These are phyloP conservation scores for Hypoxylon sp. DNA, from an alignment of 2,329 filamentous ascomycete genomes.

Conservation along the genomic window DNA sequence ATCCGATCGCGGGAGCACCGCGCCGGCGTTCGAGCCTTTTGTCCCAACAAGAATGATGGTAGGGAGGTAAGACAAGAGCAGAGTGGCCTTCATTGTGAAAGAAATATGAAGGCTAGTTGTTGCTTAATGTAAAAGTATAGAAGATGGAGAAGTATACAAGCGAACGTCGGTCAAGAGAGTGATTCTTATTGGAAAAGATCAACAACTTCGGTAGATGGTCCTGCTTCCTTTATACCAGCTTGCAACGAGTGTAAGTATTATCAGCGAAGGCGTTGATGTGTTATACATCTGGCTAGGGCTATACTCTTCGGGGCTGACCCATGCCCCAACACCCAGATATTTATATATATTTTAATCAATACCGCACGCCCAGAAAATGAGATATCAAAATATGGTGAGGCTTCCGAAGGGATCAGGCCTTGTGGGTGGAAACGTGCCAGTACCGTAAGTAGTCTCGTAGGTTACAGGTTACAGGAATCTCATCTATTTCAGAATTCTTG, in stretches of 20 bases:
- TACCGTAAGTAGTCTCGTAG: neutral
- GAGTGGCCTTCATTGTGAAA: slow-evolving; percentile 23
- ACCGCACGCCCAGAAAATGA: neutral
- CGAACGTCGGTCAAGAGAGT: neutral
- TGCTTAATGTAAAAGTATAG: neutral
- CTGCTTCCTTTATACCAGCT: neutral
- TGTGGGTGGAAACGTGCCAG: neutral
- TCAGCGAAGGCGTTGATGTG: neutral
- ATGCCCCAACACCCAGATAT: neutral
- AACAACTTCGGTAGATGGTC: neutral
- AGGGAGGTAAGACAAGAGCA: slow-evolving; percentile 19
- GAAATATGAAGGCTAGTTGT: neutral
- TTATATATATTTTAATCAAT: slow-evolving; percentile 1
- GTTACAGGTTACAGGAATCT: neutral
- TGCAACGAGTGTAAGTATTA: neutral
- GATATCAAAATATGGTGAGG: neutral
- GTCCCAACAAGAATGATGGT: slow-evolving; percentile 14
- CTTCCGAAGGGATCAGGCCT: neutral
- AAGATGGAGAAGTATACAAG: neutral
- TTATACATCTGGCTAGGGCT: neutral
- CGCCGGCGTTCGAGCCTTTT: slow-evolving; percentile 5
- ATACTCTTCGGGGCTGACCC: neutral
- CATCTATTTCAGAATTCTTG: slow-evolving; percentile 21
- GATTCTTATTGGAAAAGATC: neutral
- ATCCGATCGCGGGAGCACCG: slow-evolving; percentile 31